A percentile compares a stretch with the other conserved stretches of the same genome.
These are phyloP conservation scores for Pelagophyceae sp. DNA, from an alignment of 352 stramenopile species.

Conservation along the genomic window DNA sequence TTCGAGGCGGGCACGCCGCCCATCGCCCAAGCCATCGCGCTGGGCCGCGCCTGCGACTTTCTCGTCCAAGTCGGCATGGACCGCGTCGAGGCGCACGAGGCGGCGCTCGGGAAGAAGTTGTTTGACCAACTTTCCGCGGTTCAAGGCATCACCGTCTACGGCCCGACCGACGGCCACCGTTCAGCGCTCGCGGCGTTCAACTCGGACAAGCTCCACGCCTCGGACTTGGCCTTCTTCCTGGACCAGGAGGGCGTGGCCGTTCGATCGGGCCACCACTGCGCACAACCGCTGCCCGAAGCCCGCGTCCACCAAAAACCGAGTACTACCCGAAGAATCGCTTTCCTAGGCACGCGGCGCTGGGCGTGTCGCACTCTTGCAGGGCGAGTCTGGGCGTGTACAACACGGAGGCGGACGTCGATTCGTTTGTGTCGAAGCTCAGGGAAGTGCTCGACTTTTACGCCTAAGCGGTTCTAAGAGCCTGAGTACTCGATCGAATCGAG, in stretches of 20 bases:
- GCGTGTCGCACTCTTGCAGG: not conserved
- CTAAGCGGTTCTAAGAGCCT: no score
- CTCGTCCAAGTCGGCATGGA: slow-evolving; percentile 62
- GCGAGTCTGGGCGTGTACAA: slow-evolving; percentile 10
- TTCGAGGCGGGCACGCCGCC: slow-evolving; percentile 70
- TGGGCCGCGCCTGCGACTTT: slow-evolving; percentile 62
- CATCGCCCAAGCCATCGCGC: slow-evolving; percentile 64
- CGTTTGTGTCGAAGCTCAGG: not conserved
- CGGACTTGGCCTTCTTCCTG: slow-evolving; percentile 70
- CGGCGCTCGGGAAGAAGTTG: slow-evolving; percentile 56
- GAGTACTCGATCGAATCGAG: no score
- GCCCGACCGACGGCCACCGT: slow-evolving; percentile 38
- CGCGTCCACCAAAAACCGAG: slow-evolving; percentile 53
- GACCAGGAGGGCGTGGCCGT: slow-evolving; percentile 76
- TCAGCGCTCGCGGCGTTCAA: slow-evolving; percentile 59
- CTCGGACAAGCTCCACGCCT: slow-evolving; percentile 55
- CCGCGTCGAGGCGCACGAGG: slow-evolving; percentile 58
- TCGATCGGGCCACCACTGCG: slow-evolving; percentile 66
- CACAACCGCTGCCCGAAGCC: slow-evolving; percentile 60
- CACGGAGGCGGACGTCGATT: not conserved
- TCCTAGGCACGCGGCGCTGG: not conserved
- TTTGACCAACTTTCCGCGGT: slow-evolving; percentile 48
- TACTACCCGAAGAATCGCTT: not conserved
- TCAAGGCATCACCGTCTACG: slow-evolving; percentile 55
- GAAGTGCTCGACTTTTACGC: slow-evolving; percentile 9